Base-by-base conservation (phyloP, 225 moss, liverwort and hornwort genomes). In the Bryoerythrophyllum caledonicum region DNA sequence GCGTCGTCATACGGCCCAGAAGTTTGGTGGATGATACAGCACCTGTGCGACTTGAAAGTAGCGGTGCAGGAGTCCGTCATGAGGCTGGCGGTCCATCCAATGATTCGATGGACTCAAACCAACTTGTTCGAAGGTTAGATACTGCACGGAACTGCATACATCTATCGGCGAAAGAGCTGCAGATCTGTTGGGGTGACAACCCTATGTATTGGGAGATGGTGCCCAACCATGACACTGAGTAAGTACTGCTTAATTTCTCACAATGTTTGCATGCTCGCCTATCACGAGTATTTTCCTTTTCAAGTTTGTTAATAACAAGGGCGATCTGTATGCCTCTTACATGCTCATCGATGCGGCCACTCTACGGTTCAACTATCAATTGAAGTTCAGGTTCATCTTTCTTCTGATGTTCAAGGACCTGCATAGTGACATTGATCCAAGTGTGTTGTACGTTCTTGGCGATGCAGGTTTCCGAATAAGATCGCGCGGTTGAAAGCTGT, bases 401-500 rank as follows among this genome's bases (percentile, higher is more conserved):
- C 8, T 37, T 43, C 43, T 43, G 43, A 43, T 43, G 43, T 43
- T 43, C 43, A 37, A 37, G 37, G 37, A 37, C 37, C 37, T 7
- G 53, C 63, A 32, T 34, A 37, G 37, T 37, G 37, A 37, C 37
- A 37, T 37, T 37, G 7, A 37, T 51, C 21, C 30, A 37, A 66
- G 55, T 4, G 21, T 56, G 11, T 57, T 37, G 13, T 57, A 44
- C 40, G 8, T 75, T 75, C 46, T 67, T 27, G 28, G 28, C 17
- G 46, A 53, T 34, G 57, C 72, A 78, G 72, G 72, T 78, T 72
- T 58, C 25, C 65, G 59, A 57, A 57, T 7, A 78, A 4, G 16
- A 66, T 78, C 21, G 66, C 79, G 10, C 65, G 72, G 66, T 51
- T 79, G 66, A 67, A 59, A 20, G 6, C 0, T 0, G 79, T 79